A percentile compares a stretch with the other conserved stretches of the same genome.
Conservation (phyloP, 2,329 filamentous ascomycete species). For the Zymoseptoria tritici region DNA sequence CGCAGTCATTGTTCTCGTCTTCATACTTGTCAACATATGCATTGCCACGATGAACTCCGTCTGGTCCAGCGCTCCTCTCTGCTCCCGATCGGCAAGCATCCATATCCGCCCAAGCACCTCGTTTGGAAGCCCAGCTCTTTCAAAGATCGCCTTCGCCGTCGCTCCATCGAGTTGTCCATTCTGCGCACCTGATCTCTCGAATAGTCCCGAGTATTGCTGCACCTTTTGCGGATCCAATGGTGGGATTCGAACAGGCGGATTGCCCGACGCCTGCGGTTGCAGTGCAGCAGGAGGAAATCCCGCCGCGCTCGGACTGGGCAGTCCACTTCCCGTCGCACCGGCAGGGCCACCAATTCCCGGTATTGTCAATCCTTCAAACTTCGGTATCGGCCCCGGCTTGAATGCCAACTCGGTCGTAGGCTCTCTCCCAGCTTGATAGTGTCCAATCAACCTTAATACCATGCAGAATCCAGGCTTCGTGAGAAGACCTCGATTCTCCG, state of each 20-base stretch:
- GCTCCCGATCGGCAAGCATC: conserved; percentile 89
- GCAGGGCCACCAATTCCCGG: conserved; percentile 14
- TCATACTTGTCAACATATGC: conserved; percentile 90
- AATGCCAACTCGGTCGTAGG: conserved; percentile 75
- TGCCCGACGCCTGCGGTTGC: conserved; percentile 27
- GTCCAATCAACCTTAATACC: conserved; percentile 87
- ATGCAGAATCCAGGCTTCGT: conserved; percentile 90
- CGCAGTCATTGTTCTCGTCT: conserved; percentile 69
- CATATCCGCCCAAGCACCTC: conserved; percentile 91
- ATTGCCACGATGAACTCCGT: conserved; percentile 98
- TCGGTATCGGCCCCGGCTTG: conserved; percentile 79
- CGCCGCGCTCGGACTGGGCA: conserved; percentile 18
- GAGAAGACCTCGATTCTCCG: conserved; percentile 87
- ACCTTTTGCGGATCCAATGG: conserved; percentile 83
- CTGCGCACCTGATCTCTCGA: conserved; percentile 77
- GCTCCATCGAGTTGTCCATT: conserved; percentile 65
- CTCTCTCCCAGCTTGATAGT: conserved; percentile 81
- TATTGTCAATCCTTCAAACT: conserved; percentile 72
- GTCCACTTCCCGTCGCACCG: conserved; percentile 7
- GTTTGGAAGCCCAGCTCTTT: conserved; percentile 82
- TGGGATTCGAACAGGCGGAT: conserved; percentile 73
- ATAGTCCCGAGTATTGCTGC: conserved; percentile 78
- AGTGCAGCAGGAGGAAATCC: conserved; percentile 21
- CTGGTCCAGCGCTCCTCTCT: conserved; percentile 74
- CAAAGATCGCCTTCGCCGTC: conserved; percentile 84